phyloP scores from a whole-genome alignment of 78 protist species.

The Planoprotostelium fungivorum region DNA sequence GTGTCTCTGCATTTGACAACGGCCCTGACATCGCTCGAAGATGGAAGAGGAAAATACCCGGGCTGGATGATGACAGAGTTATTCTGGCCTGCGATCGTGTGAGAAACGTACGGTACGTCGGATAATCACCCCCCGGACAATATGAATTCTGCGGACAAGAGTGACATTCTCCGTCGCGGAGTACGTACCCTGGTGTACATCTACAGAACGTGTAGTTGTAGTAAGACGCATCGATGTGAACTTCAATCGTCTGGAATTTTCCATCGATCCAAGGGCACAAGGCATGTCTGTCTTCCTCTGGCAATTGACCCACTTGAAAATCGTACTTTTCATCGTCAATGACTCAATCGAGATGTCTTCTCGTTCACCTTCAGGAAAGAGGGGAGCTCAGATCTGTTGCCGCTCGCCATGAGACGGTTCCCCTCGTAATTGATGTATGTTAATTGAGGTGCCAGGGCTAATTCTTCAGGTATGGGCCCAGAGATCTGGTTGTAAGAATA shows the following conservation, averaged over 20 bases:
- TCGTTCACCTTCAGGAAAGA: neutral
- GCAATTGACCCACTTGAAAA: neutral
- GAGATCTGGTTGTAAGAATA: neutral
- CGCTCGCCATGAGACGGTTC: neutral
- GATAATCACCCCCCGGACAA: neutral
- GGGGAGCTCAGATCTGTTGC: neutral
- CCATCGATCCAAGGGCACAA: neutral
- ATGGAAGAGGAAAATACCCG: neutral
- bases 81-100: neutral
- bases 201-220: neutral
- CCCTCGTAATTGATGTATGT: neutral
- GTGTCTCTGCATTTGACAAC: neutral
- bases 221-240: neutral
- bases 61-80: neutral
- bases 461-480: neutral
- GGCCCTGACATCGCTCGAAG: neutral
- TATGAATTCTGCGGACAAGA: neutral
- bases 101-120: neutral
- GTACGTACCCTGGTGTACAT: neutral
- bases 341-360: neutral
- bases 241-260: neutral
- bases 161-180: neutral
- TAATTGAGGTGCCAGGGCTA: neutral
- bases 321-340: neutral
- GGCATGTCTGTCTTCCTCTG: neutral